Conservation (phyloP, 495 filamentous ascomycete genomes). For the Penicillium subrubescens region DNA sequence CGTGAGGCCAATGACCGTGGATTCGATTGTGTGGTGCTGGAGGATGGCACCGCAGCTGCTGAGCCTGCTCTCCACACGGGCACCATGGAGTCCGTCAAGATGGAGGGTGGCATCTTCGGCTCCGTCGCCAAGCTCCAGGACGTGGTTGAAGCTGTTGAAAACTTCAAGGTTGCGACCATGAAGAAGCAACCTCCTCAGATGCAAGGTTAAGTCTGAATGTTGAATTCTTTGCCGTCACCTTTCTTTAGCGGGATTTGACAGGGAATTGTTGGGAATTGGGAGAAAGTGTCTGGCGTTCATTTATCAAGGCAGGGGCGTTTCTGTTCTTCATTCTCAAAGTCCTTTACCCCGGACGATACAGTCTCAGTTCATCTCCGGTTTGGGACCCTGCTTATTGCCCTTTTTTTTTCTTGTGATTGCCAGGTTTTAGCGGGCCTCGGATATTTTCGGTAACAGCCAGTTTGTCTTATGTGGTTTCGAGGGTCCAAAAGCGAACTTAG, state of each 20-base stretch:
- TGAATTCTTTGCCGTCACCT: slow-evolving; percentile 5
- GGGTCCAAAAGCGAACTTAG: neutral
- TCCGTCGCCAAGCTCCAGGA: slow-evolving; percentile 51
- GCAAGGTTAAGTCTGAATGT: slow-evolving; percentile 18
- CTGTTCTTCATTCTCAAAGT: neutral
- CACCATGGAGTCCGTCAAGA: slow-evolving; percentile 55
- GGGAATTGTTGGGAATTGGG: slow-evolving; percentile 3
- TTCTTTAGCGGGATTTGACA: slow-evolving; percentile 21
- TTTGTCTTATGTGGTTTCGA: neutral
- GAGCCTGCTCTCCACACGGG: slow-evolving; percentile 51
- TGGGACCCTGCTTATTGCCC: neutral
- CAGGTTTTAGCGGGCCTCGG: slow-evolving; percentile 17
- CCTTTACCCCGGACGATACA: neutral
- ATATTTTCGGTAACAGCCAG: slow-evolving; percentile 7
- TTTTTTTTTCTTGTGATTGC: slow-evolving; percentile 4
- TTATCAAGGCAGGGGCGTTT: neutral
- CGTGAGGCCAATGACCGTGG: slow-evolving; percentile 75
- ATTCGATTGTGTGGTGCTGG: slow-evolving; percentile 65
- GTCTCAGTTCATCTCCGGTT: neutral
- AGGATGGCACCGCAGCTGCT: slow-evolving; percentile 55
- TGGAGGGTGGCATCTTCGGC: slow-evolving; percentile 64
- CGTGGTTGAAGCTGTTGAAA: slow-evolving; percentile 50
- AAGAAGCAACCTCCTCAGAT: slow-evolving; percentile 51
- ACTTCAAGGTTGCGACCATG: slow-evolving; percentile 45
- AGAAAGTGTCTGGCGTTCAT: slow-evolving; percentile 21